Percentiles rank a stretch among this genome's conserved stretches.
Conservation (phyloP, 2,329 filamentous ascomycete species). For the Leptographium procerum region DNA sequence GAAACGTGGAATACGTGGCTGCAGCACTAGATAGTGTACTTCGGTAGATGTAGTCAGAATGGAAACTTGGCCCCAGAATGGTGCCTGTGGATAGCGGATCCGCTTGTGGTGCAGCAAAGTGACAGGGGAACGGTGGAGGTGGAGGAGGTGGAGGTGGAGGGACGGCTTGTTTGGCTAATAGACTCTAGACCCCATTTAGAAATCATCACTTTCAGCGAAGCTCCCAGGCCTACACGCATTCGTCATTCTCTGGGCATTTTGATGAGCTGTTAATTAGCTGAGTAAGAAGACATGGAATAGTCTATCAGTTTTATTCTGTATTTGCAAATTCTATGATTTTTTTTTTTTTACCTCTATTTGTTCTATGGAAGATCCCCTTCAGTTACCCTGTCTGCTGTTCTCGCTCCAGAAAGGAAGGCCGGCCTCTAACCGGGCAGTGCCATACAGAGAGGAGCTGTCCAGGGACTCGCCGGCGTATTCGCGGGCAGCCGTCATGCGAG, state of each 20-base stretch:
- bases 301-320: no score
- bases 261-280: no score
- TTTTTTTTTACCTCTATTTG: background rate
- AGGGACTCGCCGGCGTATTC: background rate
- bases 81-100: background rate
- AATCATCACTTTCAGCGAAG: no score
- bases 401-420: constrained; percentile 4
- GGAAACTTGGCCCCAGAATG: no score
- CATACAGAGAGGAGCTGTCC: constrained; percentile 1
- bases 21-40: background rate
- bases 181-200: no score
- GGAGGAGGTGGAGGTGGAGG: background rate
- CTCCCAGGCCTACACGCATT: no score
- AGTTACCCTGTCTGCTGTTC: constrained; percentile 2
- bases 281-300: no score
- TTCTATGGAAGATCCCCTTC: background rate
- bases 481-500: background rate
- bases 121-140: background rate
- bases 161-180: no score
- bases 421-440: background rate
- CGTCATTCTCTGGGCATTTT: no score
- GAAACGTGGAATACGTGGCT: background rate
- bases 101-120: background rate
- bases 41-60: background rate
- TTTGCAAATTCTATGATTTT: no score